phyloP scores from a whole-genome alignment of 2,329 filamentous ascomycete genomes.

The Magnaporthiopsis incrustans region DNA sequence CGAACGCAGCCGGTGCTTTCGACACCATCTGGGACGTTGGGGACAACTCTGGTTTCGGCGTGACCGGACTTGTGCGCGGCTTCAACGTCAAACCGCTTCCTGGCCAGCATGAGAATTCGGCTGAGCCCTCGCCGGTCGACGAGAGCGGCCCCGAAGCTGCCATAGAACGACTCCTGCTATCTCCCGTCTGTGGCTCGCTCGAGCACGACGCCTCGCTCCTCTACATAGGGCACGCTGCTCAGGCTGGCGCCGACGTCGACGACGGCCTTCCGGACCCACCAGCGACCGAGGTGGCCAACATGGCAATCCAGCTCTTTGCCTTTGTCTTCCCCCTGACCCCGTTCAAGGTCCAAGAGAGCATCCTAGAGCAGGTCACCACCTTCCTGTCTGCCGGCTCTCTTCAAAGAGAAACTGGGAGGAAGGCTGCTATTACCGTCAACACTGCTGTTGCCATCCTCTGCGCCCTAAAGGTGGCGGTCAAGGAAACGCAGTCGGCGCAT shows the following conservation, averaged over 20 bases:
- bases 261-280: conserved; percentile 62
- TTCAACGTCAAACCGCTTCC: conserved; percentile 65
- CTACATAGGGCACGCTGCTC: conserved; percentile 45
- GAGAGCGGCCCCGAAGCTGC: conserved; percentile 53
- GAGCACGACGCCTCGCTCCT: conserved; percentile 84
- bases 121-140: conserved; percentile 35
- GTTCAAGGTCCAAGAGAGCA: conserved; percentile 89
- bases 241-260: conserved; percentile 1
- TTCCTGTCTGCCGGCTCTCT: conserved; percentile 75
- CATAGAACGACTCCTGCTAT: conserved; percentile 54
- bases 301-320: conserved; percentile 87
- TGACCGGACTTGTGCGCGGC: conserved; percentile 75
- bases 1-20: conserved; percentile 80
- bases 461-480: conserved; percentile 74
- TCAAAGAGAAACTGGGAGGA: conserved; percentile 79
- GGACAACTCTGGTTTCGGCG: conserved; percentile 90
- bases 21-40: conserved; percentile 92
- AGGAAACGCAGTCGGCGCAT: conserved; percentile 63
- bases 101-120: conserved; percentile 54
- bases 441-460: conserved; percentile 73
- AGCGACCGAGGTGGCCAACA: conserved; percentile 87
- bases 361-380: conserved; percentile 85
- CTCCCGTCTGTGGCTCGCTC: conserved; percentile 72
- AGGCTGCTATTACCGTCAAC: conserved; percentile 86
- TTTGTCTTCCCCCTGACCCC: conserved; percentile 84